Conservation (phyloP, 2,329 filamentous ascomycete genomes). For the Blastomyces gilchristii region DNA sequence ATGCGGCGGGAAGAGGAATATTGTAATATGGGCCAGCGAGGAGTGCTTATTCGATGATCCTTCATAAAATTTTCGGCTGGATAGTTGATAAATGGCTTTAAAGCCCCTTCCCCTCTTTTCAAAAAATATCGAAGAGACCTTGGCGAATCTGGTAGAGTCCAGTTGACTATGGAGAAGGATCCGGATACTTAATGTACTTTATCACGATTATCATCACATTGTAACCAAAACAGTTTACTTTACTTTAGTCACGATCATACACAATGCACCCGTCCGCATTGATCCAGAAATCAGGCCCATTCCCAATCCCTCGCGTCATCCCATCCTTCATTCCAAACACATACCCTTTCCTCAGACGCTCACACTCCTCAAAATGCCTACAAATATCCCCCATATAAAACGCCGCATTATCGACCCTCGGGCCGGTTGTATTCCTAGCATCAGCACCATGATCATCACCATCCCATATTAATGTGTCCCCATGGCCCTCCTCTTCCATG, state of each 20-base stretch:
- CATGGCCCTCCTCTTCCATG: not conserved
- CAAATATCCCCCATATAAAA: not conserved
- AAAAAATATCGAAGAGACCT: not conserved
- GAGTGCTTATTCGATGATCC: not conserved
- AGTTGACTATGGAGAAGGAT: not conserved
- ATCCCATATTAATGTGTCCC: not conserved
- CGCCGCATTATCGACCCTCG: not conserved
- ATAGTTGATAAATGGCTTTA: not conserved
- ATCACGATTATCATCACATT: not conserved
- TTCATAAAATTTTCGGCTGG: not conserved
- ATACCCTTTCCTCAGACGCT: constrained; percentile 1
- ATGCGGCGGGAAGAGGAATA: not conserved
- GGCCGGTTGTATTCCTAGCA: not conserved
- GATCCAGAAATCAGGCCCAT: not conserved
- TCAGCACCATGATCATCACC: not conserved
- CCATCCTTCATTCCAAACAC: not conserved
- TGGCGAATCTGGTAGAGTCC: not conserved
- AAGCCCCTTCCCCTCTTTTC: not conserved
- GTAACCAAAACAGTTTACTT: not conserved
- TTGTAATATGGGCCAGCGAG: not conserved
- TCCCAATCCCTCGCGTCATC: not conserved
- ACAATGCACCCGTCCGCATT: not conserved
- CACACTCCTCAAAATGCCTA: not conserved
- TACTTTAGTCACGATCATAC: not conserved
- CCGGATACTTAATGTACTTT: not conserved